Evolutionary conservation across 768 basidiomycete genomes (phyloP).

Genomic region (Brasilioporus rufonigricans): DNA sequence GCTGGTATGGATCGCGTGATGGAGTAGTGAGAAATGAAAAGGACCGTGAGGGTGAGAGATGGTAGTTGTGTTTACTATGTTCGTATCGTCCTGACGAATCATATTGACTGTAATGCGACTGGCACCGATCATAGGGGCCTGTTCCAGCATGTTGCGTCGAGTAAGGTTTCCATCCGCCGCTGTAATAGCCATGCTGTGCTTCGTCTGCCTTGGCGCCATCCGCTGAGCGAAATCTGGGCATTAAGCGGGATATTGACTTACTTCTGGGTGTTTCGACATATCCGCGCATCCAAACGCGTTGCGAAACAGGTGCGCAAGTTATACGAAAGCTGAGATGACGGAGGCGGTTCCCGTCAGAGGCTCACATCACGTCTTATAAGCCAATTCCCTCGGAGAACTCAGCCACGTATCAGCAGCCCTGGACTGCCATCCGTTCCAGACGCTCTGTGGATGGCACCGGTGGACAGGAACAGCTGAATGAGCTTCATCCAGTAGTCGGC

Average conservation of each 20-base stretch:
- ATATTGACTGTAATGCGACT: too few species aligned
- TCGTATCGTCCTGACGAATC: too few species aligned
- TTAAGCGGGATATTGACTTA: constrained; percentile 15
- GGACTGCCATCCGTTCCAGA: background rate
- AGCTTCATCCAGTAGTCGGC: background rate
- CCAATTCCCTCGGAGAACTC: too few species aligned
- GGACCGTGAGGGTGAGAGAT: constrained; percentile 32
- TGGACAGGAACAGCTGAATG: background rate
- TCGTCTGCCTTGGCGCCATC: too few species aligned
- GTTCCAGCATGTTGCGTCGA: constrained; percentile 28
- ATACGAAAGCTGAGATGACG: background rate
- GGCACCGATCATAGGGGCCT: constrained; percentile 41
- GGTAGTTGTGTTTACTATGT: constrained; percentile 30
- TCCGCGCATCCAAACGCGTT: constrained; percentile 1
- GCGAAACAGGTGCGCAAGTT: background rate
- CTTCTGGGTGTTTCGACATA: constrained; percentile 45
- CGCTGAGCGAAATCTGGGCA: background rate
- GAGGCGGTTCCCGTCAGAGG: constrained; percentile 4
- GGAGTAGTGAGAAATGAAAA: constrained; percentile 15
- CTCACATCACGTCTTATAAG: too few species aligned
- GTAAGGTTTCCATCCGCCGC: constrained; percentile 63
- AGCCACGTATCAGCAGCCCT: background rate
- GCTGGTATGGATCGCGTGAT: constrained; percentile 22
- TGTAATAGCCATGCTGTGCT: too few species aligned
- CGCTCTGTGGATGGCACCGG: background rate